Base-by-base conservation (phyloP, 768 basidiomycete genomes). In the Termitomyces sp. region DNA sequence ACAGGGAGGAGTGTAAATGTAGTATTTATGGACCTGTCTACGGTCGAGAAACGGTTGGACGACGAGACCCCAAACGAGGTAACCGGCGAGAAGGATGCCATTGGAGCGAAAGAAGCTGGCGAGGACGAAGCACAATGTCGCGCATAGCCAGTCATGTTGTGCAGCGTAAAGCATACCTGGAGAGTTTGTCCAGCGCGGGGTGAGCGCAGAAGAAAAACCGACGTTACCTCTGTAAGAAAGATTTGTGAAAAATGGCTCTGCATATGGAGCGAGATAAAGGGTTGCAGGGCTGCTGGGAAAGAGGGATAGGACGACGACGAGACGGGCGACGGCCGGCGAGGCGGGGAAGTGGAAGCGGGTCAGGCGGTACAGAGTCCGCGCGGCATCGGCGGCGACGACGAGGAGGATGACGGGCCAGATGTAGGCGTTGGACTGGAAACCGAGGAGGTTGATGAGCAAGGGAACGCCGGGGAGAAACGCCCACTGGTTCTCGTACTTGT, bases 221-320 rank as follows among this genome's bases (percentile, higher is more conserved):
- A 60, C 1, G 61, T 75, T 67, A 78, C 90, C 93, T 66, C 72
- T 76, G 68, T 95, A 96, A 0, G 93, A 89, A 27, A 90, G 72
- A 59, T 83, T 82, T 0, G 95, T 89, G 71, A 91, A 95, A 70
- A 93, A 89, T 0, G 95, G 91, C 66, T 98, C 96, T 51, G 76
- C 85, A 70, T 91, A 96, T 0, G 89, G 81, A 0, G 88, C 86
- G 48, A 88, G 79, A 27, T 85, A 80, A 22, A 91, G 70, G 0
- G 89, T 86, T 0, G 82, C 80, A 2, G 95, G 95, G 47, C 93
- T 92, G 55, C 88, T 91, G 0, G 93, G 83, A 6, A 98, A 66
- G 45, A 95, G 75, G 24, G 91, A 93, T 20, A 97, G 76, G 20
- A 87, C 60, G 0, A 85, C 67, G 0, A 88, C 75, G 16, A 90